Conservation (phyloP, 225 moss, liverwort and hornwort species). For the Straminergon stramineum region DNA sequence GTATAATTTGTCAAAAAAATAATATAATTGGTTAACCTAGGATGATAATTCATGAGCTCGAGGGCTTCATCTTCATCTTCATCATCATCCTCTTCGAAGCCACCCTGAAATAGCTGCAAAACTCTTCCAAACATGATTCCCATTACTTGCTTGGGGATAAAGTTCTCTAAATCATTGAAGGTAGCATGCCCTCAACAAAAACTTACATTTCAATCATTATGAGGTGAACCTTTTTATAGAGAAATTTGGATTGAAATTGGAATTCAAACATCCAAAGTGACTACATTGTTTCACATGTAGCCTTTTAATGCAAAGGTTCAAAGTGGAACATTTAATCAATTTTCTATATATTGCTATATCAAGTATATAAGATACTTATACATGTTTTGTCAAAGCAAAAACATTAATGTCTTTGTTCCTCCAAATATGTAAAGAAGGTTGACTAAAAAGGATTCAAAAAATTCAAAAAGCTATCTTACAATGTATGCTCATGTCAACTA, state of each 20-base stretch:
- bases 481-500: background rate
- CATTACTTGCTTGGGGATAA: background rate
- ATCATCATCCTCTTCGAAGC: slow-evolving; percentile 9
- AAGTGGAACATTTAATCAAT: background rate
- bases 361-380: background rate
- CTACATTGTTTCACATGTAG: background rate
- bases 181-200: background rate
- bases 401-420: background rate
- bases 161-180: background rate
- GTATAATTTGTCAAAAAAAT: background rate
- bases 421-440: background rate
- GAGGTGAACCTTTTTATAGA: background rate
- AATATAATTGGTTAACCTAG: background rate
- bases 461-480: background rate
- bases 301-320: background rate
- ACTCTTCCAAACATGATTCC: background rate
- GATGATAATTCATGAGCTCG: background rate
- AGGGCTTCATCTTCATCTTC: background rate
- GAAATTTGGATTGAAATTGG: background rate
- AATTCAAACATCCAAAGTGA: background rate
- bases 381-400: background rate
- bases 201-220: background rate
- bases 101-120: slow-evolving; percentile 11
- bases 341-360: background rate
- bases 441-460: background rate